phyloP scores from a whole-genome alignment of 1,284 basidiomycete genomes.

The Coniferiporia sulphurascens region DNA sequence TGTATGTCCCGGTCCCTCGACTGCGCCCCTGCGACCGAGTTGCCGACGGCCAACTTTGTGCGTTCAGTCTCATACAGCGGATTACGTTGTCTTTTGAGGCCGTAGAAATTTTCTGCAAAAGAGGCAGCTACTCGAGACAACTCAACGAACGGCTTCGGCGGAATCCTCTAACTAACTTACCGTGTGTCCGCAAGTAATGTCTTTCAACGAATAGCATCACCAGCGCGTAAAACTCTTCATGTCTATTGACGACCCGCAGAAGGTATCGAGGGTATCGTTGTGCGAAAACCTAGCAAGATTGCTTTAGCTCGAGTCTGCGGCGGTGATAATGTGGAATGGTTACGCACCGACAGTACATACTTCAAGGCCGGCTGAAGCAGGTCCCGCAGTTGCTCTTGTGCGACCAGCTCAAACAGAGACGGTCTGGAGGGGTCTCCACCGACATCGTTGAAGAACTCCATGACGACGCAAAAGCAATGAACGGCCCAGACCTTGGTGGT shows the following conservation, averaged over 20 bases:
- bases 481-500: background rate
- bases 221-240: slow-evolving; percentile 93
- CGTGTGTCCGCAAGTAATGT: slow-evolving; percentile 83
- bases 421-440: slow-evolving; percentile 75
- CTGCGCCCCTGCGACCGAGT: slow-evolving; percentile 57
- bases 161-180: slow-evolving; percentile 37
- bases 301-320: background rate
- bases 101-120: slow-evolving; percentile 93
- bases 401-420: slow-evolving; percentile 92
- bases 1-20: slow-evolving; percentile 59
- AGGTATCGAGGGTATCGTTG: slow-evolving; percentile 94
- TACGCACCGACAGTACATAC: slow-evolving; percentile 84
- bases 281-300: slow-evolving; percentile 73
- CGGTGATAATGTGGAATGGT: background rate
- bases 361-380: slow-evolving; percentile 93
- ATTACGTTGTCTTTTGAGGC: slow-evolving; percentile 71
- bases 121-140: slow-evolving; percentile 58
- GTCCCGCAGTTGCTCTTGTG: slow-evolving; percentile 91
- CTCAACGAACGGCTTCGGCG: background rate
- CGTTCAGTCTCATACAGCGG: slow-evolving; percentile 66
- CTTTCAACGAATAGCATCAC: slow-evolving; percentile 88
- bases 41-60: slow-evolving; percentile 61
- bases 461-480: slow-evolving; percentile 27
- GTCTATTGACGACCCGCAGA: slow-evolving; percentile 85
- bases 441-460: slow-evolving; percentile 80